A percentile compares a stretch with the other conserved stretches of the same genome.
phyloP scores from a whole-genome alignment of 2,329 filamentous ascomycete species.

The Diaporthe capsici region DNA sequence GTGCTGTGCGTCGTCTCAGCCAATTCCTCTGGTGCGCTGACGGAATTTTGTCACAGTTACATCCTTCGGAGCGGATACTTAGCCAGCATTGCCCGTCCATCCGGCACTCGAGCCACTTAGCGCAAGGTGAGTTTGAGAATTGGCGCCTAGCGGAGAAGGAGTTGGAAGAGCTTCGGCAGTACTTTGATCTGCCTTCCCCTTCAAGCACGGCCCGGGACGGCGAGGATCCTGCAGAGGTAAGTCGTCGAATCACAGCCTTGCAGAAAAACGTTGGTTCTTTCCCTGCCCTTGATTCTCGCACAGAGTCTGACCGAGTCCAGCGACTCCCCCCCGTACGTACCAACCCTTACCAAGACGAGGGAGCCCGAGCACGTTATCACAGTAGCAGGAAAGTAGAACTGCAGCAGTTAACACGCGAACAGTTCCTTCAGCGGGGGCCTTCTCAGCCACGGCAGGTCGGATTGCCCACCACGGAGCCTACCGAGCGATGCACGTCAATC shows the following conservation, averaged over 20 bases:
- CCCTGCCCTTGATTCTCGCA: neutral
- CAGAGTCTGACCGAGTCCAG: neutral
- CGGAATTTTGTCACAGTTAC: neutral
- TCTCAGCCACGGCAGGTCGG: neutral
- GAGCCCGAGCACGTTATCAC: neutral
- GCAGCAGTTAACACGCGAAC: neutral
- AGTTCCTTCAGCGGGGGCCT: neutral
- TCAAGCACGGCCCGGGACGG: neutral
- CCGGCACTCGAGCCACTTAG: neutral
- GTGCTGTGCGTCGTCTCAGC: neutral
- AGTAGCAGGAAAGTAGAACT: neutral
- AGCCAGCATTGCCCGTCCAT: neutral
- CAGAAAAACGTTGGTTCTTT: neutral
- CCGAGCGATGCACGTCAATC: neutral
- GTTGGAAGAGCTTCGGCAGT: no score
- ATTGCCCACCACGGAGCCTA: neutral
- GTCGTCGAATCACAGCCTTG: neutral
- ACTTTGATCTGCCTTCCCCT: neutral
- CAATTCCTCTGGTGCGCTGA: conserved; percentile 8
- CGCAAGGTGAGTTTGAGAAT: neutral
- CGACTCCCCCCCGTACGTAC: neutral
- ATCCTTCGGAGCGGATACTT: neutral
- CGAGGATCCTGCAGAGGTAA: neutral
- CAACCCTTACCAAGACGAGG: neutral
- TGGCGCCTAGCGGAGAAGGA: neutral